A percentile compares a stretch with the other conserved stretches of the same genome.
Conservation (phyloP, 2,329 filamentous ascomycete genomes). For the Epichloe brachyelytri region DNA sequence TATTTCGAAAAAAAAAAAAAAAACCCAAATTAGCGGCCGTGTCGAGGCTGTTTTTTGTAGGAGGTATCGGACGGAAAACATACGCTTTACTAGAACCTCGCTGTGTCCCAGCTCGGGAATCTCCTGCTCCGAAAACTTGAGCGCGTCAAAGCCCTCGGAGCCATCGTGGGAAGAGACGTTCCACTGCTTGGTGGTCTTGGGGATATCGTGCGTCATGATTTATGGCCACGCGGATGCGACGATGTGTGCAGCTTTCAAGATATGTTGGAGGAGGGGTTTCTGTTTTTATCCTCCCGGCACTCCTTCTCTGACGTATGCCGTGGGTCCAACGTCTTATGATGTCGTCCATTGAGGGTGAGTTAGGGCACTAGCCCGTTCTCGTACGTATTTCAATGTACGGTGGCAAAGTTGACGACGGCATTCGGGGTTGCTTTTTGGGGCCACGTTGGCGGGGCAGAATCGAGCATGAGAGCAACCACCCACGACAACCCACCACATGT, state of each 20-base stretch:
- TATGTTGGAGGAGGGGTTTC: too few relatives aligned
- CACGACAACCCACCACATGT: too few relatives aligned
- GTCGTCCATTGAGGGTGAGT: background rate
- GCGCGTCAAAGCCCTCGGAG: constrained; percentile 42
- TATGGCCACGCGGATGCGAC: background rate
- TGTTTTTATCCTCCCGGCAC: background rate
- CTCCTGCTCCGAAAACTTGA: constrained; percentile 41
- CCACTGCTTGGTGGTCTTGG: constrained; percentile 43
- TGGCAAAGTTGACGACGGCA: too few relatives aligned
- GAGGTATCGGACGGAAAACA: constrained; percentile 1
- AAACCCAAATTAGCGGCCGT: background rate
- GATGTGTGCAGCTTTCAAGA: too few relatives aligned
- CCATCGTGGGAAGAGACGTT: constrained; percentile 27
- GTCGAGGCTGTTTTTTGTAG: too few relatives aligned
- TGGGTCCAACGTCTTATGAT: background rate
- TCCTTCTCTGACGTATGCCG: background rate
- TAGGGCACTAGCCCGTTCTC: background rate
- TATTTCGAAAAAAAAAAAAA: constrained; percentile 6
- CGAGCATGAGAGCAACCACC: too few relatives aligned
- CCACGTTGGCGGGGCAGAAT: too few relatives aligned
- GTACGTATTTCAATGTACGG: background rate
- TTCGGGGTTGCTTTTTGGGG: too few relatives aligned
- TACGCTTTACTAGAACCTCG: constrained; percentile 55
- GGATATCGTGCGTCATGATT: constrained; percentile 15
- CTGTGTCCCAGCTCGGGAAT: constrained; percentile 53